phyloP scores from a whole-genome alignment of 805 yeast species.

The Myxozyma melibiosi region DNA sequence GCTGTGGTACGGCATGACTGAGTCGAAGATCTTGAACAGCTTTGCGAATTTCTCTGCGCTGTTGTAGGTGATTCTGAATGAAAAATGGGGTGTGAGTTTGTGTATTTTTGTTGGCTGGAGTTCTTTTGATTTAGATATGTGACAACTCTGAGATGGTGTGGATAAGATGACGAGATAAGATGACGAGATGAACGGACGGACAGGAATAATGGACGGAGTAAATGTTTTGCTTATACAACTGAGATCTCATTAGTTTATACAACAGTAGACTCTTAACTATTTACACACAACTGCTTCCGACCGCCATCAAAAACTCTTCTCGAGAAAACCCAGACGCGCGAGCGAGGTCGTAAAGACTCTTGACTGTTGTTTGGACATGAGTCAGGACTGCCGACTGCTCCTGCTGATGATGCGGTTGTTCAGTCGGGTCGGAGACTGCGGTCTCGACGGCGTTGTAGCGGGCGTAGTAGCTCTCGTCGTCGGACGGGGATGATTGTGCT shows the following conservation, averaged over 20 bases:
- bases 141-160: no score
- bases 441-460: slow-evolving; percentile 34
- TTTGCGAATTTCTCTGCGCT: neutral
- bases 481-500: neutral
- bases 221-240: no score
- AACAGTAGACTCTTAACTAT: no score
- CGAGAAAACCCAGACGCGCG: slow-evolving; percentile 5
- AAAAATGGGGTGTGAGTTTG: neutral
- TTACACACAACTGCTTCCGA: slow-evolving; percentile 1
- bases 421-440: slow-evolving; percentile 13
- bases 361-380: slow-evolving; percentile 13
- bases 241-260: no score
- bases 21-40: slow-evolving; percentile 11
- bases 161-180: no score
- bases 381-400: neutral
- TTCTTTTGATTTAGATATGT: neutral
- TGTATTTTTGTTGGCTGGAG: neutral
- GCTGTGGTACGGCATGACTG: slow-evolving; percentile 24
- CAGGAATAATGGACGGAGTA: no score
- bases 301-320: slow-evolving; percentile 12
- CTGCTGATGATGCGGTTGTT: neutral
- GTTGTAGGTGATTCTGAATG: neutral
- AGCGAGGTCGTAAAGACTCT: slow-evolving; percentile 16
- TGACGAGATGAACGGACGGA: no score
- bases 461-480: slow-evolving; percentile 26